These are phyloP conservation scores for Aspergillus indologenus DNA, from an alignment of 495 filamentous ascomycete species.

Conservation along the genomic window DNA sequence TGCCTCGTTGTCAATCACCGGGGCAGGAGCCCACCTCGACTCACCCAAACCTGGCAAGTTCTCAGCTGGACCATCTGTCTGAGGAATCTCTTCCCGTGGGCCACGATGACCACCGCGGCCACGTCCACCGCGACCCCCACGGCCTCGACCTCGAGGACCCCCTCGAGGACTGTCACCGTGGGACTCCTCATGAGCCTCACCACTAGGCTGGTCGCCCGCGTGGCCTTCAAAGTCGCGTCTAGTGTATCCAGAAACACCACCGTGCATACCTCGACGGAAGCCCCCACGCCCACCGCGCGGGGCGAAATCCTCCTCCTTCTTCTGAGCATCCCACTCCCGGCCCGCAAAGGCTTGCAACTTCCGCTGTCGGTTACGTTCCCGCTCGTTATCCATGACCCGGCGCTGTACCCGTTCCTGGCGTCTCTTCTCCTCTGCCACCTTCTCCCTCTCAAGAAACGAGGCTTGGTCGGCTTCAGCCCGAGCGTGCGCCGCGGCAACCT, in stretches of 20 bases:
- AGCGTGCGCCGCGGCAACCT: constrained; percentile 57
- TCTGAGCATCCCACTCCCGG: constrained; percentile 75
- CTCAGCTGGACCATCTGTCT: constrained; percentile 14
- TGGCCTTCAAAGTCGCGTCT: constrained; percentile 34
- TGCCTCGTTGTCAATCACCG: constrained; percentile 29
- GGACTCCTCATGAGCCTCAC: constrained; percentile 21
- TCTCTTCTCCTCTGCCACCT: constrained; percentile 50
- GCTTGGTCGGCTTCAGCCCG: constrained; percentile 67
- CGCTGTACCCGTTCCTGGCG: constrained; percentile 55
- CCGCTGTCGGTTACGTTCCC: constrained; percentile 67
- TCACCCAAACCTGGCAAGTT: constrained; percentile 17
- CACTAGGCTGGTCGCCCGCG: constrained; percentile 13
- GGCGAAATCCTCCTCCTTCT: constrained; percentile 61
- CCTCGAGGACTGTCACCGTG: background rate
- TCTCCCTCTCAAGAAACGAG: constrained; percentile 63
- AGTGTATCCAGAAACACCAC: constrained; percentile 48
- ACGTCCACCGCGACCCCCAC: constrained; percentile 32
- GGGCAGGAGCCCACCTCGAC: constrained; percentile 17
- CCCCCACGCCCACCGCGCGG: constrained; percentile 43
- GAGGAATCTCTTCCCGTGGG: constrained; percentile 20
- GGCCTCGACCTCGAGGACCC: constrained; percentile 23
- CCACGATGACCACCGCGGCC: constrained; percentile 36
- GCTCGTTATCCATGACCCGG: constrained; percentile 62
- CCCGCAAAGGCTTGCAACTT: constrained; percentile 65
- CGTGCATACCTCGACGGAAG: constrained; percentile 57